These are phyloP conservation scores for Phialophora verrucosa DNA, from an alignment of 2,329 filamentous ascomycete genomes.

Conservation along the genomic window DNA sequence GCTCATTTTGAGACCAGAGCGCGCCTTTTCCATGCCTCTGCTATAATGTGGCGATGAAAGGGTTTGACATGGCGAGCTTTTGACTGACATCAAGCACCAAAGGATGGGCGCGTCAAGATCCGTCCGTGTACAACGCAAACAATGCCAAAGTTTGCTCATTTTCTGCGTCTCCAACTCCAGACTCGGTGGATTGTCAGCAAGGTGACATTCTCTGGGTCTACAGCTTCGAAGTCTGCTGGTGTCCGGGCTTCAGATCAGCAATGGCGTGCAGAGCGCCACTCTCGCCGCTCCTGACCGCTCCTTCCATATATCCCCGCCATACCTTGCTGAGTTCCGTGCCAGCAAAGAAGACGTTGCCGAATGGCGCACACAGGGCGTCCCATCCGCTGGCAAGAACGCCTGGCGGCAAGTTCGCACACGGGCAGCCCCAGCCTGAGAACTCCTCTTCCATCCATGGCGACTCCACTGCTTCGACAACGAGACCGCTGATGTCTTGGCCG, in stretches of 20 bases:
- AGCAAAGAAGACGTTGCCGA: conserved; percentile 58
- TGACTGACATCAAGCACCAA: too few species aligned
- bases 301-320: conserved; percentile 67
- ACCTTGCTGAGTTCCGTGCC: conserved; percentile 60
- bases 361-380: conserved; percentile 45
- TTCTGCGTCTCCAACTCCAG: background rate
- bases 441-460: conserved; percentile 49
- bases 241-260: conserved; percentile 48
- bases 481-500: conserved; percentile 25
- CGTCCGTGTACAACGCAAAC: background rate
- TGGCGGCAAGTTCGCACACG: conserved; percentile 47
- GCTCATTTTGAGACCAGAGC: background rate
- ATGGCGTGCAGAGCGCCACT: conserved; percentile 48
- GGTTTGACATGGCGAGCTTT: background rate
- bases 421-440: conserved; percentile 50
- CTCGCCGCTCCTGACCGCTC: conserved; percentile 58
- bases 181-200: background rate
- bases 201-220: conserved; percentile 1
- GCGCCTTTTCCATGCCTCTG: background rate
- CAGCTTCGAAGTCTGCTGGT: conserved; percentile 21
- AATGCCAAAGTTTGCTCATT: background rate
- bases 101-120: background rate
- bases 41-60: background rate
- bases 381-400: conserved; percentile 48
- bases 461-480: conserved; percentile 39